phyloP scores from a whole-genome alignment of 2,329 filamentous ascomycete species.

The Tolypocladium sp. region DNA sequence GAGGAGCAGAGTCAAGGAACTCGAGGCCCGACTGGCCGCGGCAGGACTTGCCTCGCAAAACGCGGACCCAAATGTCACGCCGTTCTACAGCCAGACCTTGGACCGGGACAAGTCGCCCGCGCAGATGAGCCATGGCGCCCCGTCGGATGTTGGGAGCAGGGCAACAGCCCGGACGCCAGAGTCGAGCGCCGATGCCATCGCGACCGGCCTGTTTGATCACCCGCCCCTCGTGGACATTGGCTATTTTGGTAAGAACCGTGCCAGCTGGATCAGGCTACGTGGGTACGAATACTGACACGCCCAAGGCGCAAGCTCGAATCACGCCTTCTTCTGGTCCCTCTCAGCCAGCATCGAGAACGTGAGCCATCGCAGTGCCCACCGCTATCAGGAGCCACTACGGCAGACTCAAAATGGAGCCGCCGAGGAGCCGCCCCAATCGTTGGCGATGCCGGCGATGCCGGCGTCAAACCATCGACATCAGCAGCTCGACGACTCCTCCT shows the following conservation, averaged over 20 bases:
- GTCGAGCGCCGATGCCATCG: slow-evolving; percentile 16
- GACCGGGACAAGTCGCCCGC: background rate
- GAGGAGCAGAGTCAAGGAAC: slow-evolving; percentile 10
- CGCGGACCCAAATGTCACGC: background rate
- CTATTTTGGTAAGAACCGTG: slow-evolving; percentile 12
- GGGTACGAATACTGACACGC: background rate
- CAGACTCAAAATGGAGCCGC: background rate
- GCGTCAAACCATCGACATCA: background rate
- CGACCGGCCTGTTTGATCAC: slow-evolving; percentile 18
- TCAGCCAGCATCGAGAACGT: slow-evolving; percentile 15
- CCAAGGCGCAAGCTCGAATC: slow-evolving; percentile 19
- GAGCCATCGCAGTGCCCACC: slow-evolving; percentile 6
- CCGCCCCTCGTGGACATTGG: slow-evolving; percentile 14
- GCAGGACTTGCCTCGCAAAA: background rate
- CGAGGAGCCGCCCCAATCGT: background rate
- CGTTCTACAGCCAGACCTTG: background rate
- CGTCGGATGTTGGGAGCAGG: background rate
- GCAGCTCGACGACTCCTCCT: slow-evolving; percentile 2
- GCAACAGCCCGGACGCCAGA: slow-evolving; percentile 7
- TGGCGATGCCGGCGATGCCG: background rate
- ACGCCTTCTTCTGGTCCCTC: slow-evolving; percentile 17
- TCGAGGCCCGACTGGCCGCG: slow-evolving; percentile 10
- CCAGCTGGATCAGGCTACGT: background rate
- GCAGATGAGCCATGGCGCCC: background rate
- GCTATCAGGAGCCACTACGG: slow-evolving; percentile 4